Evolutionary conservation across 1,284 basidiomycete species (phyloP).

Genomic region (Ganoderma lucidum): DNA sequence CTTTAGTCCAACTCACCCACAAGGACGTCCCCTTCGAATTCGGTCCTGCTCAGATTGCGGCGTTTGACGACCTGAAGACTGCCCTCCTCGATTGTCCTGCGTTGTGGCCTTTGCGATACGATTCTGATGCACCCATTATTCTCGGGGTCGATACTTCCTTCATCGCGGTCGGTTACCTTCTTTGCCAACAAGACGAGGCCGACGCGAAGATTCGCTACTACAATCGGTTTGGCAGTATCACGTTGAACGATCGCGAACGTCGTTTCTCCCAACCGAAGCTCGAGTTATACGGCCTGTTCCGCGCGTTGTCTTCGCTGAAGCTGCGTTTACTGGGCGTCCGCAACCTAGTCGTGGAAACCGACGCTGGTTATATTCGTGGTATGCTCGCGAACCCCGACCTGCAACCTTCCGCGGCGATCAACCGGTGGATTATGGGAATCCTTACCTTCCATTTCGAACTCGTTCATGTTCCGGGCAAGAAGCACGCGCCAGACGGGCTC

Average conservation of each 20-base stretch:
- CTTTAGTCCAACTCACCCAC: slow-evolving; percentile 27
- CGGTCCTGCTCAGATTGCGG: not conserved
- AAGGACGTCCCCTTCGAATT: slow-evolving; percentile 32
- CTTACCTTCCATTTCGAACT: slow-evolving; percentile 35
- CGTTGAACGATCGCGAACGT: not conserved
- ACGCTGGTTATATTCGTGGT: slow-evolving; percentile 50
- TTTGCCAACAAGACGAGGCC: too few species aligned
- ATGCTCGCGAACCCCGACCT: slow-evolving; percentile 54
- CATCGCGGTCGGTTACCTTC: too few species aligned
- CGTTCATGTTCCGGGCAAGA: not conserved
- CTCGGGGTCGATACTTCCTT: too few species aligned
- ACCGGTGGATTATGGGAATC: slow-evolving; percentile 42
- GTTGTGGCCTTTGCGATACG: not conserved
- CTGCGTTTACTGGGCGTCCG: slow-evolving; percentile 39
- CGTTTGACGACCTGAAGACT: not conserved
- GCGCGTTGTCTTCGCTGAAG: slow-evolving; percentile 1
- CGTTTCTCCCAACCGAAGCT: not conserved
- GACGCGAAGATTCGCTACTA: not conserved
- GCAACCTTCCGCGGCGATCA: slow-evolving; percentile 36
- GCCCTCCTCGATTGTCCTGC: not conserved
- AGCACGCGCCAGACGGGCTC: not conserved
- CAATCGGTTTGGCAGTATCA: not conserved
- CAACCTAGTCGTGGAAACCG: slow-evolving; percentile 48
- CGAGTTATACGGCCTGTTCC: too few species aligned
- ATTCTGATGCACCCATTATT: not conserved